Percentiles rank a stretch among this genome's conserved stretches.
Conservation (phyloP, 1,284 basidiomycete genomes). For the Rhodotorula sp. region DNA sequence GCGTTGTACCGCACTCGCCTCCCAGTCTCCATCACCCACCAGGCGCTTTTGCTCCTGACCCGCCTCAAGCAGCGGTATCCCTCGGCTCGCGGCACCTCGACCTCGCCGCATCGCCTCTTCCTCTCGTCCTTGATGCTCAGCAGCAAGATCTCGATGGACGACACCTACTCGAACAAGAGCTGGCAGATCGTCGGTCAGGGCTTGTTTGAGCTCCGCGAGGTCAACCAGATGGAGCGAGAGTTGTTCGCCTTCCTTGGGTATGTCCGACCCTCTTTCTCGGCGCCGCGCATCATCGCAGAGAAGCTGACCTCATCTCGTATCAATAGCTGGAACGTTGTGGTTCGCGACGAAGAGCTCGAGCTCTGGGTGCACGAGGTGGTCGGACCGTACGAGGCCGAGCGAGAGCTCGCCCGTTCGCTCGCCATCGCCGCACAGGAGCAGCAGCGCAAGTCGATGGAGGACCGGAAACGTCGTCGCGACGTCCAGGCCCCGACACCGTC, state of each 20-base stretch:
- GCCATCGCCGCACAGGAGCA: slow-evolving; percentile 19
- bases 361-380: slow-evolving; percentile 35
- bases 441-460: slow-evolving; percentile 32
- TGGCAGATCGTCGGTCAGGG: slow-evolving; percentile 92
- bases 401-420: slow-evolving; percentile 22
- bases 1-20: slow-evolving; percentile 84
- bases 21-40: slow-evolving; percentile 76
- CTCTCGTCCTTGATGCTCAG: slow-evolving; percentile 93
- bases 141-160: slow-evolving; percentile 73
- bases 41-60: slow-evolving; percentile 78
- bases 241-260: slow-evolving; percentile 80
- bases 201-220: slow-evolving; percentile 84
- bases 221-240: slow-evolving; percentile 94
- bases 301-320: background rate
- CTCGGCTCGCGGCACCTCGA: slow-evolving; percentile 71
- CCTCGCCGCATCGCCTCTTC: slow-evolving; percentile 85
- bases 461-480: slow-evolving; percentile 41
- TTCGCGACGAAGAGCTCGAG: slow-evolving; percentile 63
- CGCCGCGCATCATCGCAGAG: background rate
- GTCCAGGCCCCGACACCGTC: slow-evolving; percentile 24
- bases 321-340: slow-evolving; percentile 75
- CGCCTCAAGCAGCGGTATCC: slow-evolving; percentile 88
- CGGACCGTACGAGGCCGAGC: slow-evolving; percentile 35
- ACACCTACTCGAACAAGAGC: slow-evolving; percentile 86
- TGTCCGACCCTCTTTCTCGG: background rate